Evolutionary conservation across 257 asterid genomes (phyloP), one percentile per base, ranked within the genome.

Genomic region (Rehmannia glutinosa): DNA sequence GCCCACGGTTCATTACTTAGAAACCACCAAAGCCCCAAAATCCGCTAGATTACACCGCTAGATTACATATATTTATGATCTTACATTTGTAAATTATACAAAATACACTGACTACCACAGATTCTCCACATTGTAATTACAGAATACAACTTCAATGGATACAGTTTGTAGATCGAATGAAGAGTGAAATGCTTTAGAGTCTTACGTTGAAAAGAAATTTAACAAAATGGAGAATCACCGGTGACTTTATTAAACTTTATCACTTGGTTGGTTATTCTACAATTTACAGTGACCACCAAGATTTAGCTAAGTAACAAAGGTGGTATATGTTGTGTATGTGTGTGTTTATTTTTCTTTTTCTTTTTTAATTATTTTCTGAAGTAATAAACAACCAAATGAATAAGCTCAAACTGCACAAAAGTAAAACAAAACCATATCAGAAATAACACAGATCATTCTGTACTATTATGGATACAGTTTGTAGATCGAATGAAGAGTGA

Each of bases 391-490:
- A 45, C 42, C 9, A 45, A 61, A 67, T 13, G 20, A 61, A 21
- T 1, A 60, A 28, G 65, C 58, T 28, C 24, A 25, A 12, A 39
- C 23, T 32, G 23, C 24, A 45, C 32, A 41, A 11, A 42, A 15
- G 49, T 45, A 39, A 10, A 11, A 28, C 71, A 41, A 69, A 68
- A 46, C 55, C 55, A 62, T 15, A 74, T 45, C 17, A 23, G 17
- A 39, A 54, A 54, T 47, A 45, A 19, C 53, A 35, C 21, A 13
- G 16, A 41, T 4, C 49, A 59, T 9, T 30, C 6, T 17, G 4
- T 6, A 24, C 4, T 23, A 32, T 58, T 30, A 42, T 1, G 43
- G n/a, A 28, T 35, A n/a, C 21, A 24, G 15, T 47, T 47, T 12
- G 11, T 7, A 61, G 47, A 39, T 15, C 5, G 4, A 6, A 35